phyloP scores from a whole-genome alignment of 1,284 basidiomycete species.

The Gomphus bonarii region DNA sequence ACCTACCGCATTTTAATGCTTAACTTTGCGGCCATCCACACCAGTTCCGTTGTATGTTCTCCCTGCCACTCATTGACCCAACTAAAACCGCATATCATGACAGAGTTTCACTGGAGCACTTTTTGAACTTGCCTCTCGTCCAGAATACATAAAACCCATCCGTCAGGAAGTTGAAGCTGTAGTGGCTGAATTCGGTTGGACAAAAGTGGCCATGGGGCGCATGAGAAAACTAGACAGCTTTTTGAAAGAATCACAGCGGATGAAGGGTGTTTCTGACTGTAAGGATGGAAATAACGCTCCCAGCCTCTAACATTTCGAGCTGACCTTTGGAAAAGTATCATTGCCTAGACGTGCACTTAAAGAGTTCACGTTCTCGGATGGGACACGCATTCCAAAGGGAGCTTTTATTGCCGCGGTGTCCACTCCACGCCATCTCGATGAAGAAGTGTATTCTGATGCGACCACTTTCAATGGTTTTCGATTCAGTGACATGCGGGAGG shows the following conservation, averaged over 20 bases:
- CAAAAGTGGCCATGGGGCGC: slow-evolving; percentile 10
- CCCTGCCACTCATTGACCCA: not conserved
- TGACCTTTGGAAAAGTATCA: slow-evolving; percentile 18
- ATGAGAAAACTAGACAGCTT: slow-evolving; percentile 16
- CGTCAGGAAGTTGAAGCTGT: slow-evolving; percentile 14
- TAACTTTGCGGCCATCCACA: slow-evolving; percentile 32
- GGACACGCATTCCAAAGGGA: slow-evolving; percentile 29
- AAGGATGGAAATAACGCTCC: slow-evolving; percentile 1
- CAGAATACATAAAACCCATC: slow-evolving; percentile 11
- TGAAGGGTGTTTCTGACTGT: slow-evolving; percentile 21
- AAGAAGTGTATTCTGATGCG: slow-evolving; percentile 17
- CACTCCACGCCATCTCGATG: slow-evolving; percentile 19
- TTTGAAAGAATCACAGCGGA: slow-evolving; percentile 23
- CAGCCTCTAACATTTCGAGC: not conserved
- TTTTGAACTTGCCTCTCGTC: slow-evolving; percentile 13
- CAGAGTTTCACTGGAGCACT: slow-evolving; percentile 14
- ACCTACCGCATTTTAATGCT: slow-evolving; percentile 24
- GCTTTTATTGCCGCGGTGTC: slow-evolving; percentile 20
- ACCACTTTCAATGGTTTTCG: slow-evolving; percentile 24
- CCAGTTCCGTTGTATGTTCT: slow-evolving; percentile 22
- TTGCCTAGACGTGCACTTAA: slow-evolving; percentile 25
- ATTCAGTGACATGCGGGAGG: slow-evolving; percentile 19
- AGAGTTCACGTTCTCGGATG: slow-evolving; percentile 32
- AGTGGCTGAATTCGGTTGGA: slow-evolving; percentile 14
- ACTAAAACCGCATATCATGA: too few species aligned